Conservation (phyloP, 208 protist species). For the Acanthamoeba castellanii region DNA sequence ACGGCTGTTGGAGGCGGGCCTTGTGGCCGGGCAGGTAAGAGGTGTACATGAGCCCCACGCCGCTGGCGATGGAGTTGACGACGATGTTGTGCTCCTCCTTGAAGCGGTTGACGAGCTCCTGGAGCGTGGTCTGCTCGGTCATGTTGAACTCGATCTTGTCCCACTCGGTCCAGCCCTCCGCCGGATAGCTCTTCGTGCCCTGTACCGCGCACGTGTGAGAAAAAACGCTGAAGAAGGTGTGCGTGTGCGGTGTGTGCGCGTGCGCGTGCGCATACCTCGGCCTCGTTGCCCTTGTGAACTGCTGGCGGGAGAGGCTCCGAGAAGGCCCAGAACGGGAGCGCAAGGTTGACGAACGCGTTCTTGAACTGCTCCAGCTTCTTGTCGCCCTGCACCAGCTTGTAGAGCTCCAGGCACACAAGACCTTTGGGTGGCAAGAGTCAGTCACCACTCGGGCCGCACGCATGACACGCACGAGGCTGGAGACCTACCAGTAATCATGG, state of each 20-base stretch:
- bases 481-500: slow-evolving; percentile 94
- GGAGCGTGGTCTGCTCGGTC: neutral
- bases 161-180: slow-evolving; percentile 50
- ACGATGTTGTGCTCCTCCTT: neutral
- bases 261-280: neutral
- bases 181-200: neutral
- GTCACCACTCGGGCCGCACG: no score
- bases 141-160: slow-evolving; percentile 44
- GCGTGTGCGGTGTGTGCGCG: neutral
- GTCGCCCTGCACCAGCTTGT: slow-evolving; percentile 93
- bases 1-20: neutral
- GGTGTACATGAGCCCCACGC: slow-evolving; percentile 11
- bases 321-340: slow-evolving; percentile 97
- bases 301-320: slow-evolving; percentile 92
- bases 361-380: slow-evolving; percentile 60
- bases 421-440: slow-evolving; percentile 76
- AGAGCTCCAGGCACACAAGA: slow-evolving; percentile 97
- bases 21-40: slow-evolving; percentile 27
- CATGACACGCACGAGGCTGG: neutral
- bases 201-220: neutral
- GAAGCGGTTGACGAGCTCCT: neutral
- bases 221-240: neutral
- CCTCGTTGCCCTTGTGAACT: neutral
- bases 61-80: slow-evolving; percentile 48
- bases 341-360: slow-evolving; percentile 98